phyloP scores from a whole-genome alignment of 257 asterid genomes.

The Forsythia viridissima region DNA sequence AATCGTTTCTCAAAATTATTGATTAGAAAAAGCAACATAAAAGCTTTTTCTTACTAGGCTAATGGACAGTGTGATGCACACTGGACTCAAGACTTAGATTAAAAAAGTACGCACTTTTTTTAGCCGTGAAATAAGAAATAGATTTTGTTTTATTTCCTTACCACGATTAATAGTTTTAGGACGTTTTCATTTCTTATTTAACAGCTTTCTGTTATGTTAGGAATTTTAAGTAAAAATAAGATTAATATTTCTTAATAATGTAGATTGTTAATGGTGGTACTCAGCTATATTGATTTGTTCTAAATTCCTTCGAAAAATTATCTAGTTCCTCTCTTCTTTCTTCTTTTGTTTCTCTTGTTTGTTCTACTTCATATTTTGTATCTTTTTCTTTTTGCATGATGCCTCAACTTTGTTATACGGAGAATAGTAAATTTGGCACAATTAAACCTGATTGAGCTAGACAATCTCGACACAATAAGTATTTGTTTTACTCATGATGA shows the following conservation, averaged over 20 bases:
- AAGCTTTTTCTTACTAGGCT: constrained; percentile 4
- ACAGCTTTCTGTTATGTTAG: no score
- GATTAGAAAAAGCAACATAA: constrained; percentile 10
- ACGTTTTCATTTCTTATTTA: background rate
- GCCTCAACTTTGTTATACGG: background rate
- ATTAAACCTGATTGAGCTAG: background rate
- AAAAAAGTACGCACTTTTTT: background rate
- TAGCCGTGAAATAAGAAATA: background rate
- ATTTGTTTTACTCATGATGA: constrained; percentile 5
- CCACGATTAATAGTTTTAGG: background rate
- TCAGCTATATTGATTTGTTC: no score
- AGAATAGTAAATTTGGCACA: background rate
- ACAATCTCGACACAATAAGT: constrained; percentile 5
- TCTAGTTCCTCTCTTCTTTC: background rate
- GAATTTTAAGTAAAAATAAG: no score
- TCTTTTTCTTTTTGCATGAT: background rate
- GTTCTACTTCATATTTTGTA: background rate
- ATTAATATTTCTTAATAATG: no score
- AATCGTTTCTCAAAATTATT: background rate
- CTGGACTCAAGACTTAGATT: background rate
- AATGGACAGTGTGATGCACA: background rate
- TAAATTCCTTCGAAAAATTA: background rate
- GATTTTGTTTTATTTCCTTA: background rate
- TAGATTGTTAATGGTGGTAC: no score
- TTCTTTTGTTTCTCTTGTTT: background rate